Percentiles rank a stretch among this genome's conserved stretches.
Evolutionary conservation across 2,329 filamentous ascomycete genomes (phyloP).

Genomic region (Herpotrichia juniperi): DNA sequence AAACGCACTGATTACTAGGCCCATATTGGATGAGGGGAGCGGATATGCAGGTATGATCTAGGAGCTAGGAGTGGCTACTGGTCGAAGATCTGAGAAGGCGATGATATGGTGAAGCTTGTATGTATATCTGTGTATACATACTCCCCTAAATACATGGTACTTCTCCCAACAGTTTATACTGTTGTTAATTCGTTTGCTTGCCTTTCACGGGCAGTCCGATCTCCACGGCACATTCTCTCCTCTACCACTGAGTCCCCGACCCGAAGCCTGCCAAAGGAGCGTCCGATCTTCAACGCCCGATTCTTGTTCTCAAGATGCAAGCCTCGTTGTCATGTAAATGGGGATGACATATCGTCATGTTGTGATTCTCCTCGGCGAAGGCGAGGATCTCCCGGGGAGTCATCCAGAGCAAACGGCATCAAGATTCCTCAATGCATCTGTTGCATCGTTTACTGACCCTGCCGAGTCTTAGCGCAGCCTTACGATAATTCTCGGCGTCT

Average conservation of each 20-base stretch:
- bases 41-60: neutral
- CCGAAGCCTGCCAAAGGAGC: neutral
- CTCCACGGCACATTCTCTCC: neutral
- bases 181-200: neutral
- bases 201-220: too few species aligned
- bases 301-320: neutral
- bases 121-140: neutral
- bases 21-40: neutral
- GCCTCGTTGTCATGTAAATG: neutral
- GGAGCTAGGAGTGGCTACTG: neutral
- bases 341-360: neutral
- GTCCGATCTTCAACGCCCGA: neutral
- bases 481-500: neutral
- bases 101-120: neutral
- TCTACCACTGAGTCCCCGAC: neutral
- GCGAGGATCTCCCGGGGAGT: too few species aligned
- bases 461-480: neutral
- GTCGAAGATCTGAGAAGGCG: neutral
- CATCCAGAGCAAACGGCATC: neutral
- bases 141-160: neutral
- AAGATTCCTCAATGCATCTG: neutral
- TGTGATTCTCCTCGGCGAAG: neutral
- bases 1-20: constrained; percentile 14
- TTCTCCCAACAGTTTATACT: neutral
- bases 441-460: neutral